phyloP scores from a whole-genome alignment of 2,329 filamentous ascomycete species.

The Fusarium sp. region DNA sequence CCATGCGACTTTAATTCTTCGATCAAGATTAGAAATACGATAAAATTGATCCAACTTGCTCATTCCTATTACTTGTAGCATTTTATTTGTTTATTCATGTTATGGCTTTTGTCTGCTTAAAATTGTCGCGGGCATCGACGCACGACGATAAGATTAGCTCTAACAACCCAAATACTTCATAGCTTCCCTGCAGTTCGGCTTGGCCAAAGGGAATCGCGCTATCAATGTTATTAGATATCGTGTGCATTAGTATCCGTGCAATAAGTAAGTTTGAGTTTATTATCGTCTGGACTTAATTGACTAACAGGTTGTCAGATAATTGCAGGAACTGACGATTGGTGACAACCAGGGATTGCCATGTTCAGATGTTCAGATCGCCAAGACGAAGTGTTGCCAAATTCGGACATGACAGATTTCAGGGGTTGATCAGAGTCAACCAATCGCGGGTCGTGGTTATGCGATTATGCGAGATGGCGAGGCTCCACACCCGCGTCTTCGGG shows the following conservation, averaged over 20 bases:
- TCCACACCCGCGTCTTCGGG: neutral
- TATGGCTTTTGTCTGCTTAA: fast-evolving
- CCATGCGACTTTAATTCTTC: fast-evolving
- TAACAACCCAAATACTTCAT: too few relatives aligned
- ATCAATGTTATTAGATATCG: fast-evolving
- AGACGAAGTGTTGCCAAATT: neutral
- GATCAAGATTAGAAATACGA: neutral
- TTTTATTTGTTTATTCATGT: neutral
- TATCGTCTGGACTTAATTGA: neutral
- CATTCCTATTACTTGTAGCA: fast-evolving
- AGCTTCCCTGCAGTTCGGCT: too few relatives aligned
- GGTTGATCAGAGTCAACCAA: fast-evolving
- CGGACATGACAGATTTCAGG: neutral
- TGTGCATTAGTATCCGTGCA: neutral
- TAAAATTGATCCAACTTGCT: neutral
- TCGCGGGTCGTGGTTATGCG: neutral
- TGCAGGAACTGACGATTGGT: neutral
- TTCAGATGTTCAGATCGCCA: neutral
- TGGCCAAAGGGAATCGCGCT: neutral
- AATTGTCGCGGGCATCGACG: neutral
- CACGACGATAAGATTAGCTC: too few relatives aligned
- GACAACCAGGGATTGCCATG: neutral
- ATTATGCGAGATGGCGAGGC: neutral
- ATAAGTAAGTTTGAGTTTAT: neutral
- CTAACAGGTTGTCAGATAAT: neutral